phyloP scores from a whole-genome alignment of 768 basidiomycete genomes.

The Xerocomellus amylosporus region DNA sequence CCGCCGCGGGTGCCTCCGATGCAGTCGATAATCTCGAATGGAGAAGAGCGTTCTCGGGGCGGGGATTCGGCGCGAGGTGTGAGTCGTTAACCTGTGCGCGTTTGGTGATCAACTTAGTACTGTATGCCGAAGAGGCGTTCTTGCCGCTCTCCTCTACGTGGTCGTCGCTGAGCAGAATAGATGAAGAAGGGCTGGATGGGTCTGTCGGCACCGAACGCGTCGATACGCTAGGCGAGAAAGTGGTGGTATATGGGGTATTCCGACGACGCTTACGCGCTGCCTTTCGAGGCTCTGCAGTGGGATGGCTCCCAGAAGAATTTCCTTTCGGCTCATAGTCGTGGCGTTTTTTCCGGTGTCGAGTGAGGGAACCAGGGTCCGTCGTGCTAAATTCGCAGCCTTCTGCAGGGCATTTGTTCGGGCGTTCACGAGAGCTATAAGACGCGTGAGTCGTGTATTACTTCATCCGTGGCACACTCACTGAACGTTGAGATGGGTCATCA shows the following conservation, averaged over 20 bases:
- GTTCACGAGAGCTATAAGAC: slow-evolving; percentile 8
- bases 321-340: slow-evolving; percentile 9
- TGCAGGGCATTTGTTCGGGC: background rate
- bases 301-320: too few species aligned
- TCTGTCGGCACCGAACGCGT: too few species aligned
- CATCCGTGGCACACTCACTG: slow-evolving; percentile 26
- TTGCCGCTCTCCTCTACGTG: background rate
- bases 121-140: background rate
- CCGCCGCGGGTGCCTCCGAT: too few species aligned
- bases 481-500: slow-evolving; percentile 25
- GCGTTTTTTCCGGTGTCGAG: background rate
- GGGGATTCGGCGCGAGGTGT: background rate
- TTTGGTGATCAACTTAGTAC: background rate
- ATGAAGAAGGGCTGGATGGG: too few species aligned
- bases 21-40: too few species aligned
- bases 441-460: background rate
- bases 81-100: background rate
- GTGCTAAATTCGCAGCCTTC: background rate
- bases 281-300: too few species aligned
- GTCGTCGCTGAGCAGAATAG: too few species aligned
- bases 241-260: too few species aligned
- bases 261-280: too few species aligned
- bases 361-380: background rate
- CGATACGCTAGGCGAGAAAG: too few species aligned
- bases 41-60: too few species aligned